Base-by-base conservation (phyloP, 1,284 basidiomycete species). In the Cryptococcus amylolentus region DNA sequence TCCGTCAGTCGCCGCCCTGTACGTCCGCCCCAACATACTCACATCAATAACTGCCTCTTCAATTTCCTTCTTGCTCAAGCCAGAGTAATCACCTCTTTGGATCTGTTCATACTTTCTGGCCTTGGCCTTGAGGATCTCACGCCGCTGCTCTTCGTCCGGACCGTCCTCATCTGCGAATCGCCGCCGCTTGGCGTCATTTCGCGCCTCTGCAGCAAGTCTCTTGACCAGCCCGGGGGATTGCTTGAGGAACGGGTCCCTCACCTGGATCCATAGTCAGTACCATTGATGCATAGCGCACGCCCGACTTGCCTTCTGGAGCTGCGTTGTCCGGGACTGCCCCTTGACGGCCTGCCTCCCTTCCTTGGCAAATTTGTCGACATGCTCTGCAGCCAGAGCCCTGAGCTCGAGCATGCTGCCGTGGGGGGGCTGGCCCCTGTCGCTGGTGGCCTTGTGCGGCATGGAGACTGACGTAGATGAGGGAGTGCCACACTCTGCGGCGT, bases 11-110 rank as follows among this genome's bases (percentile, higher is more conserved):
- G 6, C 12, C 14, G 28, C 42, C 18, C 31, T 37, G 14, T 38
- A n/a, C 31, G 16, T 20, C 23, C 23, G 31, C 12, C 39, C 52
- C 31, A 55, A 10, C 40, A 23, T 23, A 49, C 88, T 73, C 76
- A 92, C 93, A 75, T 98, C 92, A 5, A 98, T 88, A 51, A 91
- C 78, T 10, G 90, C 77, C 20, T 83, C 80, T 45, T 85, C 85
- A 57, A 85, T 85, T 69, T 95, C 88, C 59, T 84, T 84, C 52
- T 93, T 88, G 28, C 73, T 85, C 67, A 95, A 67, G 0, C 89
- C 90, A 0, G 85, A 90, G 8, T 84, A 85, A 75, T 90, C 88
- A 7, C 94, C 94, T 60, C 84, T 85, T 65, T 81, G 78, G 37
- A 95, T 74, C 68, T 89, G 86, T 5, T 91, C 87, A 68, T 96